Base-by-base conservation (phyloP, 2,329 filamentous ascomycete species). In the Talaromyces atroroseus region DNA sequence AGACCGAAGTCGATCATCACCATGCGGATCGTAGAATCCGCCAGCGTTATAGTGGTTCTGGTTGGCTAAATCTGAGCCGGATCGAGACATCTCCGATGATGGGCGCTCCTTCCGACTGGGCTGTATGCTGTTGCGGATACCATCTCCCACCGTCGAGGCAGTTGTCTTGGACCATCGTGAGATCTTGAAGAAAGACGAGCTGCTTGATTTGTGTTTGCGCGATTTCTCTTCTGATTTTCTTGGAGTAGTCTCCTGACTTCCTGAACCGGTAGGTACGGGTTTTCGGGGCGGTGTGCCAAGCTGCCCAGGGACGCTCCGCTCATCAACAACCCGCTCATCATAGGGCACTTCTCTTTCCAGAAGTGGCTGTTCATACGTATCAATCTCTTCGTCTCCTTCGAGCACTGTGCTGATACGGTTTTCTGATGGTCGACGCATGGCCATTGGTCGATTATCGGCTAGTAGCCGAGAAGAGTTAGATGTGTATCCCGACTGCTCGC, bases 141-240 rank as follows among this genome's bases (percentile, higher is more conserved):
- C 88, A 63, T 88, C 87, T 46, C 89, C 86, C 45, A 91, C 85
- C 59, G 90, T 95, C 0, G 91, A 96, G 3, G 92, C 83, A 0
- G 94, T 99, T 2, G 92, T 97, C 75, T 95, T 94, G 0, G 92
- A 97, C 94, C 94, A 99, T 45, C 94, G 84, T 5, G 94, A 97
- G 60, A 96, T 92, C 76, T 95, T 96, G 60, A 95, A 88, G 78
- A 85, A 79, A 0, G 89, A 90, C 0, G 90, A 94, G 57, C 85
- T 85, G 67, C 83, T 88, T 1, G 90, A 92, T 71, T 95, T 95
- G 76, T 95, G 89, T 76, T 95, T 96, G 71, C 88, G 89, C 60
- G 83, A 82, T 73, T 89, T 90, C 5, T 90, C 87, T 1, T 82
- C 85, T 21, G 71, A 60, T 44, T 60, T 75, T 61, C 73, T 80